Evolutionary conservation across 139 green algal genomes (phyloP).

Genomic region (Asterochloris erici): DNA sequence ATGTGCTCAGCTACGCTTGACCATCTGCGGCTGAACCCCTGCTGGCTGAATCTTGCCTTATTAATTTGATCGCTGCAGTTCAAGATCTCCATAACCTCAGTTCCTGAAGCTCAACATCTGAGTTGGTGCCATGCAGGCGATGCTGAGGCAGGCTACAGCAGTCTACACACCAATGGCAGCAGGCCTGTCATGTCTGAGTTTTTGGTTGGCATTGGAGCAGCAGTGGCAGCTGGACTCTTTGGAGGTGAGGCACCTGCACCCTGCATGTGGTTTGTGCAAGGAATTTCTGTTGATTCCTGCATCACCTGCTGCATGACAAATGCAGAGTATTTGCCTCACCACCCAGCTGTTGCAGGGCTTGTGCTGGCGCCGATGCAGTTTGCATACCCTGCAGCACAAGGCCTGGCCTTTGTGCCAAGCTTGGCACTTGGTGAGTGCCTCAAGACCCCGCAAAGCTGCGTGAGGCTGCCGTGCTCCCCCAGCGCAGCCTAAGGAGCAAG

Average conservation of each 20-base stretch:
- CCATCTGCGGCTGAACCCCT: too few relatives aligned
- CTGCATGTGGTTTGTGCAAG: background rate
- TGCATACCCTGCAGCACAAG: slow-evolving; percentile 17
- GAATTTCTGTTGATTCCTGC: background rate
- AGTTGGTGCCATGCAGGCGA: background rate
- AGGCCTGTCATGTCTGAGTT: background rate
- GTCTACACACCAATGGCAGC: background rate
- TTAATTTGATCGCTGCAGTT: too few relatives aligned
- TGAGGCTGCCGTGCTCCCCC: background rate
- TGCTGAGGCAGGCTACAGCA: background rate
- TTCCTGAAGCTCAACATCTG: too few relatives aligned
- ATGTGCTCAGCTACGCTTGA: too few relatives aligned
- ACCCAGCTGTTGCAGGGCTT: slow-evolving; percentile 19
- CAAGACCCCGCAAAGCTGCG: background rate
- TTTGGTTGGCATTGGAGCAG: background rate
- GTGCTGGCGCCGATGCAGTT: slow-evolving; percentile 43
- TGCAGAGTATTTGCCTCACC: background rate
- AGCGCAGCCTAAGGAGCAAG: background rate
- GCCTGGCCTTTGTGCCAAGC: slow-evolving; percentile 34
- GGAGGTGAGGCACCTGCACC: background rate
- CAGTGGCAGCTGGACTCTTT: background rate
- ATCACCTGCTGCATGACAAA: background rate
- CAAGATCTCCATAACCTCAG: too few relatives aligned
- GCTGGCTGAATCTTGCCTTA: too few relatives aligned
- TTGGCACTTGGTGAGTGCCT: slow-evolving; percentile 24